Evolutionary conservation across 257 asterid species (phyloP).

Genomic region (Nicotiana sylvestris): DNA sequence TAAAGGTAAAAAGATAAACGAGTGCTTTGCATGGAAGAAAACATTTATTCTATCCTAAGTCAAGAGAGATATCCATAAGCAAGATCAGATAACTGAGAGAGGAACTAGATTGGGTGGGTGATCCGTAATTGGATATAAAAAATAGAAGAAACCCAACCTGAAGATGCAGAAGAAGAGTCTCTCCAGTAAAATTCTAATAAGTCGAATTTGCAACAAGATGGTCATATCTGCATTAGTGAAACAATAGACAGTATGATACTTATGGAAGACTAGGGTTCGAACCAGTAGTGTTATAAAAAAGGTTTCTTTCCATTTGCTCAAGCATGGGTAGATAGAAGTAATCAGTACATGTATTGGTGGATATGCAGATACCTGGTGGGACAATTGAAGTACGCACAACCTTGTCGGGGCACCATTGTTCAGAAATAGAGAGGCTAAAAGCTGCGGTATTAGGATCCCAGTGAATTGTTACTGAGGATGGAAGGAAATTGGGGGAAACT

Average conservation of each 20-base stretch:
- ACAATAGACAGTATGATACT: neutral
- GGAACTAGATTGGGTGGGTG: neutral
- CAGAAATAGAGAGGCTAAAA: neutral
- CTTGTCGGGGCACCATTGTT: neutral
- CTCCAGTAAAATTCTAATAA: neutral
- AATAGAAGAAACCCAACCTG: neutral
- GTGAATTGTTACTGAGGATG: slow-evolving; percentile 1
- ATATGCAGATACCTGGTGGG: neutral
- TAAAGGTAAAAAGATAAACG: neutral
- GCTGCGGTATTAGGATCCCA: neutral
- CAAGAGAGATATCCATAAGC: neutral
- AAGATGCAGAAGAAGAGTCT: neutral
- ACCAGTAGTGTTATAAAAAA: neutral
- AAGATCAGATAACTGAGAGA: neutral
- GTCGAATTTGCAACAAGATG: neutral
- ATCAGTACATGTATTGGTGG: neutral
- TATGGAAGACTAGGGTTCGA: neutral
- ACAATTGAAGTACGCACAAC: neutral
- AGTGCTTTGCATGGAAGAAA: neutral
- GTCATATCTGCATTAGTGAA: neutral
- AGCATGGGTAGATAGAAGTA: neutral
- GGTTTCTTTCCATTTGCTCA: neutral
- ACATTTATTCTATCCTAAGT: neutral
- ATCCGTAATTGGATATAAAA: neutral
- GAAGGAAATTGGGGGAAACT: neutral